Percentiles rank a stretch among this genome's conserved stretches.
Conservation (phyloP, 768 basidiomycete genomes). For the Pisolithus orientalis region DNA sequence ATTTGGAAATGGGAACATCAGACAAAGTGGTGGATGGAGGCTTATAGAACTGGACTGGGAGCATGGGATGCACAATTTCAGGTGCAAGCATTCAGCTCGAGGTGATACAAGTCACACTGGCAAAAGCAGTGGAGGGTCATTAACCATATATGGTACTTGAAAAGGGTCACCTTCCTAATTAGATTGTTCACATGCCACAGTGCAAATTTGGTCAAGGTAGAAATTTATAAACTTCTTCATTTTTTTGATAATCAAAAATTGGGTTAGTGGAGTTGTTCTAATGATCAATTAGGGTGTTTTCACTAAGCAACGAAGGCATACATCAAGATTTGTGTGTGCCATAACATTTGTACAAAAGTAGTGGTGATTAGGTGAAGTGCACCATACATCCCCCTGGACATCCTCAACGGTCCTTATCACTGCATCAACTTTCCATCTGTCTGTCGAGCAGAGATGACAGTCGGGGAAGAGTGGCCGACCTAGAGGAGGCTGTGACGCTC, state of each 20-base stretch:
- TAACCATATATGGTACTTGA: neutral
- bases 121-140: neutral
- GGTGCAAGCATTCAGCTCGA: slow-evolving; percentile 9
- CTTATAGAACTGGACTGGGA: slow-evolving; percentile 7
- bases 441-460: neutral
- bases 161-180: neutral
- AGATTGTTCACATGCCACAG: neutral
- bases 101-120: slow-evolving; percentile 8
- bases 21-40: slow-evolving; percentile 12
- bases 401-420: neutral
- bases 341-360: slow-evolving; percentile 6
- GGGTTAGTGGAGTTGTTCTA: slow-evolving; percentile 5
- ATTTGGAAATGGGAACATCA: slow-evolving; percentile 10
- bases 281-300: slow-evolving; percentile 8
- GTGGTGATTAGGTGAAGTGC: slow-evolving; percentile 10
- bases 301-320: slow-evolving; percentile 2
- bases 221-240: slow-evolving; percentile 5
- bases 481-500: slow-evolving; percentile 7
- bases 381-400: slow-evolving; percentile 1
- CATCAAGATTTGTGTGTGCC: neutral
- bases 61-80: slow-evolving; percentile 9
- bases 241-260: slow-evolving; percentile 11
- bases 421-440: neutral
- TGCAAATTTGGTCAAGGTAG: slow-evolving; percentile 4
- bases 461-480: neutral